Evolutionary conservation across 768 basidiomycete genomes (phyloP).

Genomic region (Pulveroboletus ravenelii): DNA sequence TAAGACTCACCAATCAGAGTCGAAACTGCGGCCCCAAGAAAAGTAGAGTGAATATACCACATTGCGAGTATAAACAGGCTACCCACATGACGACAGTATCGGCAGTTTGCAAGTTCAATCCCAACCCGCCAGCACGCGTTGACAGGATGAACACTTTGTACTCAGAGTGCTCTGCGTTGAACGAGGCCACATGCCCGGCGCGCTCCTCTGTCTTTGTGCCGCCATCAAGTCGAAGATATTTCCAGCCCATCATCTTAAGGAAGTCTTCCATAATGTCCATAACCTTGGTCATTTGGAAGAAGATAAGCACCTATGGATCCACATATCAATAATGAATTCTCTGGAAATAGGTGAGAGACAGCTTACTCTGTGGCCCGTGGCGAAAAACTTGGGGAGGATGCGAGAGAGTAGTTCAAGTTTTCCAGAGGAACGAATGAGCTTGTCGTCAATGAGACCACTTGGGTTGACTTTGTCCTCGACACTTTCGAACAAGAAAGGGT

Average conservation of each 20-base stretch:
- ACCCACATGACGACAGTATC: conserved; percentile 94
- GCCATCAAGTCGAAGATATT: conserved; percentile 91
- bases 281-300: conserved; percentile 99
- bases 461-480: conserved; percentile 95
- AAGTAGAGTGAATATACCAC: conserved; percentile 7
- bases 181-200: conserved; percentile 76
- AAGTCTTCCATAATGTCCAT: conserved; percentile 99
- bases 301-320: conserved; percentile 76
- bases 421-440: conserved; percentile 80
- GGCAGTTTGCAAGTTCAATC: conserved; percentile 92
- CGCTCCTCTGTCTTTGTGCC: conserved; percentile 95
- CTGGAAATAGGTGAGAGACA: not conserved
- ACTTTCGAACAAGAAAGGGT: conserved; percentile 93
- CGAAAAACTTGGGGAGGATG: conserved; percentile 92
- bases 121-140: conserved; percentile 89
- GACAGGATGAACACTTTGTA: conserved; percentile 91
- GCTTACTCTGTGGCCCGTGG: conserved; percentile 81
- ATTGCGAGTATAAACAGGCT: not conserved
- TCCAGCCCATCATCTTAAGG: conserved; percentile 79
- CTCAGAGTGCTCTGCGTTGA: conserved; percentile 87
- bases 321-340: conserved; percentile 1
- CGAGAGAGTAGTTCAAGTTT: conserved; percentile 91
- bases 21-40: conserved; percentile 47
- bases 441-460: conserved; percentile 74
- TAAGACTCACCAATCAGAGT: conserved; percentile 59